Evolutionary conservation across 192 early-diverging fungal species (phyloP).

Genomic region (Coemansia sp.): DNA sequence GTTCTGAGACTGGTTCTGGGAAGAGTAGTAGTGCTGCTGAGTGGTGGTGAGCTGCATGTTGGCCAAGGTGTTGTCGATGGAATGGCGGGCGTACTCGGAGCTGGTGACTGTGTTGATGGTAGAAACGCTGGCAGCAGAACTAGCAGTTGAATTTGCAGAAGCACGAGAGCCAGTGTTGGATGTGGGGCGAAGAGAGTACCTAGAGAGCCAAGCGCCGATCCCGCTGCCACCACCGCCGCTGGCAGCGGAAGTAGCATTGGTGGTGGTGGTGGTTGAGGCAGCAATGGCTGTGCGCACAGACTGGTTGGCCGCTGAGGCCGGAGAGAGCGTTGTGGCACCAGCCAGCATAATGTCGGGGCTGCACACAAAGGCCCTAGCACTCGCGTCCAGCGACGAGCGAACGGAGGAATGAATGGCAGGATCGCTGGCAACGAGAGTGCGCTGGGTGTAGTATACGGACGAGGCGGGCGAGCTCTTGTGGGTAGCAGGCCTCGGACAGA

Average conservation of each 20-base stretch:
- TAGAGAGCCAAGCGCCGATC: slow-evolving; percentile 50
- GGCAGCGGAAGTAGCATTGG: slow-evolving; percentile 8
- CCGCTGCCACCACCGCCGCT: slow-evolving; percentile 19
- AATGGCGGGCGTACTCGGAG: slow-evolving; percentile 46
- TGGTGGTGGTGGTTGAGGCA: slow-evolving; percentile 1
- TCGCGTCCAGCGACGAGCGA: slow-evolving; percentile 42
- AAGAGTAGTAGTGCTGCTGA: slow-evolving; percentile 8
- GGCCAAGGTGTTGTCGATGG: slow-evolving; percentile 47
- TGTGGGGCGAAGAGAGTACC: slow-evolving; percentile 39
- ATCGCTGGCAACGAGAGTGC: slow-evolving; percentile 41
- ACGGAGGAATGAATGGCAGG: slow-evolving; percentile 22
- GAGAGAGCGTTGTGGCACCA: background rate
- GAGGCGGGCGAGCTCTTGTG: slow-evolving; percentile 27
- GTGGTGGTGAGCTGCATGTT: slow-evolving; percentile 29
- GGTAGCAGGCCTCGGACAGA: background rate
- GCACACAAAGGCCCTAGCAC: slow-evolving; percentile 1
- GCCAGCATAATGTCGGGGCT: background rate
- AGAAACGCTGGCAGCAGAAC: slow-evolving; percentile 33
- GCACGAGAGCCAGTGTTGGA: slow-evolving; percentile 30
- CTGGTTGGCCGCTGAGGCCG: background rate
- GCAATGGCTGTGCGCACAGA: slow-evolving; percentile 2
- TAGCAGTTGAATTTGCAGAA: slow-evolving; percentile 39
- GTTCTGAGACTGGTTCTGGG: background rate
- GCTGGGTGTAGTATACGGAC: slow-evolving; percentile 36
- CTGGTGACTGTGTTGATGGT: slow-evolving; percentile 28